Conservation (phyloP, 768 basidiomycete genomes). For the Cystofilobasidium capitatum region DNA sequence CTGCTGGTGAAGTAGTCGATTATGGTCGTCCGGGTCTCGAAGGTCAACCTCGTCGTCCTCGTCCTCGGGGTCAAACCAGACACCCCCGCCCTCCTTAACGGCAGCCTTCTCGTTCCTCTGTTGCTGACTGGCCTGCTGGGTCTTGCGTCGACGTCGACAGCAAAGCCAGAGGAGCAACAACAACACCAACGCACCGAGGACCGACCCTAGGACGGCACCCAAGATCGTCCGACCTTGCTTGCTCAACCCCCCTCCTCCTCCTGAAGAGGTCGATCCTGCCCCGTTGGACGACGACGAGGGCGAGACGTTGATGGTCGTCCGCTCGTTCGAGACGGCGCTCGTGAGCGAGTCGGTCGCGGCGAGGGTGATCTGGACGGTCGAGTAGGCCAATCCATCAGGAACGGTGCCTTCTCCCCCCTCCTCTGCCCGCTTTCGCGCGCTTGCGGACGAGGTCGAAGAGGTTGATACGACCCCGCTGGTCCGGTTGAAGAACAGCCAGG, state of each 20-base stretch:
- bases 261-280: constrained; percentile 3
- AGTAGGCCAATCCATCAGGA: constrained; percentile 39
- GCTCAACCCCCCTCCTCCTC: neutral
- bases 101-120: constrained; percentile 5
- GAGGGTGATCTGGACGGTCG: constrained; percentile 26
- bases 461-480: neutral
- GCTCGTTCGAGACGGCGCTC: constrained; percentile 29
- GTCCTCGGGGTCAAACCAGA: constrained; percentile 15
- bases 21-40: constrained; percentile 3
- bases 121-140: neutral
- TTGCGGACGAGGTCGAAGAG: neutral
- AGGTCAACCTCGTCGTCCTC: constrained; percentile 28
- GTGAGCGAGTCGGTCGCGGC: constrained; percentile 27
- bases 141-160: constrained; percentile 16
- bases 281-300: constrained; percentile 14
- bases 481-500: constrained; percentile 49
- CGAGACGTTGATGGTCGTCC: constrained; percentile 22
- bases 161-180: constrained; percentile 17
- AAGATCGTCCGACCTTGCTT: constrained; percentile 12
- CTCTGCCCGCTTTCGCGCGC: neutral
- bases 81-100: neutral
- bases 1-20: neutral
- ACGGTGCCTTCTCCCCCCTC: constrained; percentile 44
- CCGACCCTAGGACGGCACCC: constrained; percentile 20
- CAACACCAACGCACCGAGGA: constrained; percentile 19